phyloP scores from a whole-genome alignment of 768 basidiomycete species.

The Clathrus columnatus region DNA sequence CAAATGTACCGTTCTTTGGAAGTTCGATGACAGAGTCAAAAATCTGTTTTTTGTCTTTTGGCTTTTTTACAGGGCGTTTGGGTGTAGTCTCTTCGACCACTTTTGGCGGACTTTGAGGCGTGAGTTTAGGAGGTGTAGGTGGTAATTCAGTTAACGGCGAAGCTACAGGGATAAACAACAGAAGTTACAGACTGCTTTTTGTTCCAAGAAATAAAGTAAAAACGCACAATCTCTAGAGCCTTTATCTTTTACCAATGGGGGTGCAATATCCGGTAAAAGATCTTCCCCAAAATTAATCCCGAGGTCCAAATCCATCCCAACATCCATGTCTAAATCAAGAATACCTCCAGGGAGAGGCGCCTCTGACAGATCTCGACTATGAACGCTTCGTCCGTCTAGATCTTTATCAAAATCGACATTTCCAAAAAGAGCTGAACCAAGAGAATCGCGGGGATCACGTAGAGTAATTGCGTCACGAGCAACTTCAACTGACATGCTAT shows the following conservation, averaged over 20 bases:
- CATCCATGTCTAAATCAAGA: slow-evolving; percentile 48
- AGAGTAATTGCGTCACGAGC: slow-evolving; percentile 60
- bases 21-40: slow-evolving; percentile 89
- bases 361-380: slow-evolving; percentile 57
- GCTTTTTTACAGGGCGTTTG: slow-evolving; percentile 36
- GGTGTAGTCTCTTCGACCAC: slow-evolving; percentile 32
- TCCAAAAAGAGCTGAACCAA: slow-evolving; percentile 54
- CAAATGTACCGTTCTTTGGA: slow-evolving; percentile 49
- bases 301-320: slow-evolving; percentile 55
- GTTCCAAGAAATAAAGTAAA: neutral
- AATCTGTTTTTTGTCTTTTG: slow-evolving; percentile 75
- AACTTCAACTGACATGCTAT: slow-evolving; percentile 58
- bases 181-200: neutral
- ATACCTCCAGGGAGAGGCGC: slow-evolving; percentile 28
- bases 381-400: slow-evolving; percentile 52
- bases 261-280: slow-evolving; percentile 32
- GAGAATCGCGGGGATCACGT: slow-evolving; percentile 40
- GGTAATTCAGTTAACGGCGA: slow-evolving; percentile 73
- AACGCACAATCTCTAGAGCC: slow-evolving; percentile 61
- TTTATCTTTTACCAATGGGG: slow-evolving; percentile 46
- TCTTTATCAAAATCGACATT: slow-evolving; percentile 39
- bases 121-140: slow-evolving; percentile 54
- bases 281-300: slow-evolving; percentile 63
- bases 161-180: slow-evolving; percentile 32
- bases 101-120: slow-evolving; percentile 38